Conservation (phyloP, 331 rosid genomes). For the Erythrophleum ivorense region DNA sequence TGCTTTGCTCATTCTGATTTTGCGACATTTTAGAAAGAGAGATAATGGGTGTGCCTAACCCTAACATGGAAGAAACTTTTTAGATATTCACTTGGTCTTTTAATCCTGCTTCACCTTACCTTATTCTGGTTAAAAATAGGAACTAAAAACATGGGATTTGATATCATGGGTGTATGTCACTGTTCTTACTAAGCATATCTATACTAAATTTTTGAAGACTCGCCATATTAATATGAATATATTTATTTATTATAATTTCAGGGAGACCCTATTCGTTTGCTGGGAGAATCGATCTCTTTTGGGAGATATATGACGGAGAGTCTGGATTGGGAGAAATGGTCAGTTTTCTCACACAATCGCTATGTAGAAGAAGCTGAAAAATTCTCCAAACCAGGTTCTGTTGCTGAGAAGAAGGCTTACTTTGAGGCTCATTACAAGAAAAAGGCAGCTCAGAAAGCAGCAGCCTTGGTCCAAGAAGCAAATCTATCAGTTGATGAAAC, state of each 20-base stretch:
- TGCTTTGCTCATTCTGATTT: neutral
- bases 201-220: neutral
- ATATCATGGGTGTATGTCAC: constrained; percentile 20
- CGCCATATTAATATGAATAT: neutral
- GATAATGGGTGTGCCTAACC: neutral
- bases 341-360: constrained; percentile 78
- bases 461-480: constrained; percentile 54
- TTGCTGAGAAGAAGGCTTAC: constrained; percentile 86
- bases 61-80: constrained; percentile 10
- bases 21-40: neutral
- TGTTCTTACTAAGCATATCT: neutral
- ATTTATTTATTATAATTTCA: constrained; percentile 35
- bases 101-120: constrained; percentile 11
- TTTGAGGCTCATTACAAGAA: constrained; percentile 92
- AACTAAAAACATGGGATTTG: constrained; percentile 30
- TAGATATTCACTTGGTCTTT: constrained; percentile 10
- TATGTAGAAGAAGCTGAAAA: constrained; percentile 86
- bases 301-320: constrained; percentile 79
- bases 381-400: constrained; percentile 86
- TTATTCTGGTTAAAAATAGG: constrained; percentile 11
- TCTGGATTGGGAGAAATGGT: constrained; percentile 89
- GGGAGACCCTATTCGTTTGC: constrained; percentile 57
- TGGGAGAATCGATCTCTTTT: constrained; percentile 85
- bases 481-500: constrained; percentile 34
- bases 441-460: constrained; percentile 75